Conservation (phyloP, 768 basidiomycete species). For the Rhizopogon rudus region DNA sequence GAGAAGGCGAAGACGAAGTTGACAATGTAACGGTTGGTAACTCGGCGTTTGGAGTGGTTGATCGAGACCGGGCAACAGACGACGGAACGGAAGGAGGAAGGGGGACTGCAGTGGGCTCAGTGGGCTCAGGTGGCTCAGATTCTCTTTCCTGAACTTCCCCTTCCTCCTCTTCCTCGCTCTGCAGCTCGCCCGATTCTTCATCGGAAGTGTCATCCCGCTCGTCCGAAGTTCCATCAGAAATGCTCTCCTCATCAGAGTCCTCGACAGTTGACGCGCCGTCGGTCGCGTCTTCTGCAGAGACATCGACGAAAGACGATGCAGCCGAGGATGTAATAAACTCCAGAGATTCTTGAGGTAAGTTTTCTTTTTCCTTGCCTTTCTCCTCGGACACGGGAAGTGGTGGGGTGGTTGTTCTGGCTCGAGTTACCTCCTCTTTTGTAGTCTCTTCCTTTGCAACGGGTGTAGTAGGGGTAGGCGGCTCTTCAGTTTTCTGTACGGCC, state of each 20-base stretch:
- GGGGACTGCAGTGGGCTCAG: slow-evolving; percentile 7
- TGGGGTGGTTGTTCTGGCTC: not conserved
- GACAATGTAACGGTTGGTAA: slow-evolving; percentile 33
- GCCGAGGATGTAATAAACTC: slow-evolving; percentile 36
- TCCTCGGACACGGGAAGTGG: not conserved
- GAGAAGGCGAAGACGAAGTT: slow-evolving; percentile 15
- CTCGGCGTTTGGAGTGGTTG: slow-evolving; percentile 56
- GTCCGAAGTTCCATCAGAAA: too few relatives aligned
- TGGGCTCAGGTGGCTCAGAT: slow-evolving; percentile 14
- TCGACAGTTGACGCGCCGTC: slow-evolving; percentile 20
- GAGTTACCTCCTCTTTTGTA: not conserved
- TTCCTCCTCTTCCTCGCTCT: slow-evolving; percentile 8
- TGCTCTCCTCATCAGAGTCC: slow-evolving; percentile 16
- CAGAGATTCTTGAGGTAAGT: slow-evolving; percentile 1
- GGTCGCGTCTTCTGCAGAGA: slow-evolving; percentile 24
- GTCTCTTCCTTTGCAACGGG: not conserved
- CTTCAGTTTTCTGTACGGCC: too few relatives aligned
- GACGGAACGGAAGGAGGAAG: slow-evolving; percentile 27
- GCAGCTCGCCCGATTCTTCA: slow-evolving; percentile 20
- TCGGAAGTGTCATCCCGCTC: slow-evolving; percentile 11
- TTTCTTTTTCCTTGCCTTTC: slow-evolving; percentile 6
- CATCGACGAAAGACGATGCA: slow-evolving; percentile 46
- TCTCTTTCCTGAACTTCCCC: slow-evolving; percentile 7
- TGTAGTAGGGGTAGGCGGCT: slow-evolving; percentile 2
- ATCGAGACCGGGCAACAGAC: slow-evolving; percentile 45